phyloP scores from a whole-genome alignment of 2,329 filamentous ascomycete genomes.

The Xylaria sp. region DNA sequence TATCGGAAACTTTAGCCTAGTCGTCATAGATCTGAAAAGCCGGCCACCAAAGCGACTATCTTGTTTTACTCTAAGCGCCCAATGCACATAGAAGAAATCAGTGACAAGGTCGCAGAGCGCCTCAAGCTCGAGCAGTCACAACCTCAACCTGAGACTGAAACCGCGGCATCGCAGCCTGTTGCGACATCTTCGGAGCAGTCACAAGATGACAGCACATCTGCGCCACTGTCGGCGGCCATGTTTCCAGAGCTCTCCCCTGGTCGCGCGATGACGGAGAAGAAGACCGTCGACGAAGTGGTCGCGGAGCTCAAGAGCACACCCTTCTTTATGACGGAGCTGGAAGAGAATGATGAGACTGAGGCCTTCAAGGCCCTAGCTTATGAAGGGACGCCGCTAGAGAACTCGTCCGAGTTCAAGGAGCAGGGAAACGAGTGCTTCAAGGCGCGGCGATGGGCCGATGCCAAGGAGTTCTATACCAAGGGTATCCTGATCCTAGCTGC shows the following conservation, averaged over 20 bases:
- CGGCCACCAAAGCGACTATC: not conserved
- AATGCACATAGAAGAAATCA: constrained; percentile 58
- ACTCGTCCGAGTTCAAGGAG: constrained; percentile 86
- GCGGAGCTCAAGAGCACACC: constrained; percentile 73
- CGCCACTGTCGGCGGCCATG: constrained; percentile 34
- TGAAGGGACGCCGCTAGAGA: constrained; percentile 88
- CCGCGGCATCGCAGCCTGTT: not conserved
- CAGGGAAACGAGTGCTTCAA: constrained; percentile 91
- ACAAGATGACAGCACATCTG: constrained; percentile 10
- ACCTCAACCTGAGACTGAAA: constrained; percentile 23
- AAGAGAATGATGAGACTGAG: constrained; percentile 85
- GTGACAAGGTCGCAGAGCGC: constrained; percentile 52
- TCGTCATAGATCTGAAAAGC: not conserved
- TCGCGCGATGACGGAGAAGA: constrained; percentile 55
- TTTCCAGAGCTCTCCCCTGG: constrained; percentile 61
- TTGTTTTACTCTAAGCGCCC: not conserved
- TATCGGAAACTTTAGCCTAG: not conserved
- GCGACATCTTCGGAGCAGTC: constrained; percentile 2
- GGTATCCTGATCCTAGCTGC: constrained; percentile 77
- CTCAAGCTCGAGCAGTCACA: constrained; percentile 53
- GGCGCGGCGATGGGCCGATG: constrained; percentile 79
- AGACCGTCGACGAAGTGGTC: constrained; percentile 66
- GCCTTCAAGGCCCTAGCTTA: constrained; percentile 91
- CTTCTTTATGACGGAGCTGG: constrained; percentile 95
- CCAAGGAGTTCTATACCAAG: constrained; percentile 91